Percentiles rank a stretch among this genome's conserved stretches.
Evolutionary conservation across 257 asterid genomes (phyloP).

Genomic region (Fraxinus excelsior): DNA sequence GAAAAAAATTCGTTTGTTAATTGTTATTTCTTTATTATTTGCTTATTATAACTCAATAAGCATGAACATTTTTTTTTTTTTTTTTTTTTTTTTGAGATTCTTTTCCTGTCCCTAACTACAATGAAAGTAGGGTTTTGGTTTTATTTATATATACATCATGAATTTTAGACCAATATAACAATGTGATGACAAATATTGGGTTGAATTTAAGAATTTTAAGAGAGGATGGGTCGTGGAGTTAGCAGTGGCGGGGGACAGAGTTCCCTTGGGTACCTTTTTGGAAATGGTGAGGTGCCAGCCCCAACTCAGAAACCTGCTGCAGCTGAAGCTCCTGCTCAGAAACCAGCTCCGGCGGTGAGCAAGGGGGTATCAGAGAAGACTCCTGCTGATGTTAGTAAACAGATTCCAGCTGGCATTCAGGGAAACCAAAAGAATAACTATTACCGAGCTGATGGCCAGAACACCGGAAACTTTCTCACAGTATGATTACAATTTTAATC

Average conservation of each 20-base stretch:
- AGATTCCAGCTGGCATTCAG: slow-evolving; percentile 77
- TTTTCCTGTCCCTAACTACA: too few species aligned
- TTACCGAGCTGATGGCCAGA: slow-evolving; percentile 76
- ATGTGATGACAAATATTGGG: slow-evolving; percentile 15
- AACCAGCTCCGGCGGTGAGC: slow-evolving; percentile 37
- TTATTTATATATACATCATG: not conserved
- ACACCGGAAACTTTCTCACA: slow-evolving; percentile 81
- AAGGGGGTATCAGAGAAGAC: slow-evolving; percentile 49
- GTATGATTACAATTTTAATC: slow-evolving; percentile 36
- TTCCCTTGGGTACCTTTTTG: slow-evolving; percentile 86
- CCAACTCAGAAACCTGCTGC: slow-evolving; percentile 51
- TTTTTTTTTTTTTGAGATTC: too few species aligned
- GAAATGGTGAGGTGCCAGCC: slow-evolving; percentile 60
- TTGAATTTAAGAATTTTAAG: slow-evolving; percentile 18
- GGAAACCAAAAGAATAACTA: slow-evolving; percentile 64
- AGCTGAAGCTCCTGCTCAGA: slow-evolving; percentile 47
- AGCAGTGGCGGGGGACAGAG: slow-evolving; percentile 93
- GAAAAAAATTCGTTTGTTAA: too few species aligned
- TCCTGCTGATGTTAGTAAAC: too few species aligned
- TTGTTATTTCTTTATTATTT: too few species aligned
- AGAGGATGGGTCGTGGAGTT: slow-evolving; percentile 79
- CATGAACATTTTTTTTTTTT: too few species aligned
- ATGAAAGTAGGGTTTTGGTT: too few species aligned
- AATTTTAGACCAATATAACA: not conserved
- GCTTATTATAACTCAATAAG: too few species aligned